A percentile compares a stretch with the other conserved stretches of the same genome.
These are phyloP conservation scores for Populus deltoides DNA, from an alignment of 345 rosid species.

Conservation along the genomic window DNA sequence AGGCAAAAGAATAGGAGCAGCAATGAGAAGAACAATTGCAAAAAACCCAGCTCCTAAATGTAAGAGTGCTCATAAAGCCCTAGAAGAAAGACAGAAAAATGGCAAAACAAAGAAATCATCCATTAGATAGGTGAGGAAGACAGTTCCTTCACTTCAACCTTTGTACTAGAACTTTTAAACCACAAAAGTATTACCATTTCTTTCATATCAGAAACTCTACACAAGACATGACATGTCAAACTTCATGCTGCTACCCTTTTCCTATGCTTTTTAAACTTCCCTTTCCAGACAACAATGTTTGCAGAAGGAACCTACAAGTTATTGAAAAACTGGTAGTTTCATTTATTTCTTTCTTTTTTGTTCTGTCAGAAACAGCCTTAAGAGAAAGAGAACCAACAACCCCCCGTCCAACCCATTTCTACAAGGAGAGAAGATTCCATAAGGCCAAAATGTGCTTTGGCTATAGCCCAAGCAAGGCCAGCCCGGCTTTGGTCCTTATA, in stretches of 20 bases:
- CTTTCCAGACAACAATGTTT: constrained; percentile 8
- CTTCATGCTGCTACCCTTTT: background rate
- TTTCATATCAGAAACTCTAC: background rate
- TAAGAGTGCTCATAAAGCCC: background rate
- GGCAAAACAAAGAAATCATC: background rate
- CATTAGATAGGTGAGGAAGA: background rate
- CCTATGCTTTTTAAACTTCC: background rate
- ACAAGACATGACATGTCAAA: background rate
- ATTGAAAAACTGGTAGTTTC: background rate
- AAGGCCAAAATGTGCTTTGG: background rate
- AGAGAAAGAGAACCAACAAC: background rate
- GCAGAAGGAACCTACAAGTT: background rate
- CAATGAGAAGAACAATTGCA: background rate
- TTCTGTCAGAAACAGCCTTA: background rate
- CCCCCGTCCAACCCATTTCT: background rate
- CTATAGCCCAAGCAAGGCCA: background rate
- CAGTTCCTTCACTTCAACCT: background rate
- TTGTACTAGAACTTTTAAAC: background rate
- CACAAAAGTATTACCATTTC: background rate
- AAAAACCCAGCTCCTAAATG: background rate
- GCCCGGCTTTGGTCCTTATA: background rate
- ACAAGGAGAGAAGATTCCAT: background rate
- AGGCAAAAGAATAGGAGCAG: background rate
- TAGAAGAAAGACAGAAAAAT: background rate
- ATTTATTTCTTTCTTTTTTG: too few relatives aligned